phyloP scores from a whole-genome alignment of 2,329 filamentous ascomycete genomes.

The Xylaria digitata region DNA sequence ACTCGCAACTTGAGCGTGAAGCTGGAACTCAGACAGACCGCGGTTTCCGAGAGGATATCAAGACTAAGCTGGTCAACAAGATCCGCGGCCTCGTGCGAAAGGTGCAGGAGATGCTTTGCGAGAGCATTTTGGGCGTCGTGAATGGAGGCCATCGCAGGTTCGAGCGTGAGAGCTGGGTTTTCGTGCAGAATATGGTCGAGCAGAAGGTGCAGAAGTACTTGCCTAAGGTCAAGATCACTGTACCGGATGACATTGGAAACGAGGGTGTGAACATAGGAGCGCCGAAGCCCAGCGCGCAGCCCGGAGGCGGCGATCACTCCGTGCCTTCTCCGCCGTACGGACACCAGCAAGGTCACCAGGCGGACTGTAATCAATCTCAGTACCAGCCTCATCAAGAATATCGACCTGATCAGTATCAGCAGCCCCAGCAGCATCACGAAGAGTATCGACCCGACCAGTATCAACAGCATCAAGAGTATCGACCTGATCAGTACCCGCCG shows the following conservation, averaged over 20 bases:
- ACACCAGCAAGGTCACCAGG: conserved; percentile 35
- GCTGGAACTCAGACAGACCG: conserved; percentile 49
- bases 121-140: conserved; percentile 58
- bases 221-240: conserved; percentile 58
- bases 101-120: conserved; percentile 59
- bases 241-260: conserved; percentile 61
- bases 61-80: conserved; percentile 57
- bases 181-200: conserved; percentile 60
- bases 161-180: conserved; percentile 59
- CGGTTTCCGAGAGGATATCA: conserved; percentile 58
- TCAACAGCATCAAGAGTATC: conserved; percentile 32
- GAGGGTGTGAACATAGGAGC: conserved; percentile 58
- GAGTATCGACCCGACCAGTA: conserved; percentile 26
- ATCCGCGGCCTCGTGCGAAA: conserved; percentile 58
- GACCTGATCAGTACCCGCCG: conserved; percentile 32
- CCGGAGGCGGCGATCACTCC: not conserved
- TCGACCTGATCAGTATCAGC: conserved; percentile 38
- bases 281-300: conserved; percentile 40
- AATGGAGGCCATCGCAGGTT: conserved; percentile 61
- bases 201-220: conserved; percentile 59
- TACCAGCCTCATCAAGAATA: conserved; percentile 38
- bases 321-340: conserved; percentile 39
- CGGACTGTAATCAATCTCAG: conserved; percentile 31
- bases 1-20: conserved; percentile 56
- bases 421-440: conserved; percentile 35